Conservation (phyloP, 257 asterid species). For the Scutellaria baicalensis region DNA sequence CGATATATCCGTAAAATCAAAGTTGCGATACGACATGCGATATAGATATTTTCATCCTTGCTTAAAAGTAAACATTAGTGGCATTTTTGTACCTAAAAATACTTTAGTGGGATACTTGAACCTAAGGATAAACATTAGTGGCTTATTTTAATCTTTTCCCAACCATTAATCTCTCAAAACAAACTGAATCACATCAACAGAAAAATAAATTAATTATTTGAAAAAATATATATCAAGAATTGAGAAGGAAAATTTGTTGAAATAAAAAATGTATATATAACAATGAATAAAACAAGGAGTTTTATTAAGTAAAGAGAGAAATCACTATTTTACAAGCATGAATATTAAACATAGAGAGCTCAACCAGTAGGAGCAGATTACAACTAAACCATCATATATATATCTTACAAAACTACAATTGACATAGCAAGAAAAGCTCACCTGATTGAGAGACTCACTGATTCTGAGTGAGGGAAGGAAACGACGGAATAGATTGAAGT, state of each 20-base stretch:
- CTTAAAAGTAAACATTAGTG: too few species aligned
- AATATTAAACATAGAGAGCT: not conserved
- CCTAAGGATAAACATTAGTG: too few species aligned
- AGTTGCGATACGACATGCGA: too few species aligned
- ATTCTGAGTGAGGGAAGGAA: constrained; percentile 55
- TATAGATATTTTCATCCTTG: too few species aligned
- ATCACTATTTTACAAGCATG: constrained; percentile 24
- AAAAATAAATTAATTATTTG: not conserved
- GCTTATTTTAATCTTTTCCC: too few species aligned
- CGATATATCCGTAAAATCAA: too few species aligned
- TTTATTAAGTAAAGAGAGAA: constrained; percentile 22
- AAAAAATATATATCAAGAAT: not conserved
- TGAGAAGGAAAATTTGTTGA: not conserved
- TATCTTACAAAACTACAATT: constrained; percentile 27
- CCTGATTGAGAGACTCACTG: constrained; percentile 23
- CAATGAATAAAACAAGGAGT: constrained; percentile 12
- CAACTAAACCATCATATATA: constrained; percentile 18
- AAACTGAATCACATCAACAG: not conserved
- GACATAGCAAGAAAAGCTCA: constrained; percentile 8
- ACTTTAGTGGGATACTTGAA: too few species aligned
- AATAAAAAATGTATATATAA: not conserved
- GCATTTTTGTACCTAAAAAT: too few species aligned
- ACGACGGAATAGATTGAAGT: constrained; percentile 65
- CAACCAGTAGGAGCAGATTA: not conserved
- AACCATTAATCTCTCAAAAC: too few species aligned